These are phyloP conservation scores for Dactylellina haptotyla DNA, from an alignment of 2,329 filamentous ascomycete genomes.

Conservation along the genomic window DNA sequence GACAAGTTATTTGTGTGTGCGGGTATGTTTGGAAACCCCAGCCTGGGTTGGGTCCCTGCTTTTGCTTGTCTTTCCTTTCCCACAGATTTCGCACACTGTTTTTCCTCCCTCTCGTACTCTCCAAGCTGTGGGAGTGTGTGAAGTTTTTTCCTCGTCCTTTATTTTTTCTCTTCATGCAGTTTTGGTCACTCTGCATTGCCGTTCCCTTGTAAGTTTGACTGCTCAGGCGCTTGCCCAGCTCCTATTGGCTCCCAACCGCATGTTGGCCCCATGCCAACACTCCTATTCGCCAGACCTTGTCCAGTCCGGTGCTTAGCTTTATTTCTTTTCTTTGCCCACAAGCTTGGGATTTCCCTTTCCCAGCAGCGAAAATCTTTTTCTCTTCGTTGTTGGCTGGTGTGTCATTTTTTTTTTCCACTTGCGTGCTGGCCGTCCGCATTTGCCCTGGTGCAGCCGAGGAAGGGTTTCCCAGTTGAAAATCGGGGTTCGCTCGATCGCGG, in stretches of 20 bases:
- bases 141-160: not conserved
- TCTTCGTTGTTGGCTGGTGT: not conserved
- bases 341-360: conserved; percentile 38
- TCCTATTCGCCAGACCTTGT: conserved; percentile 27
- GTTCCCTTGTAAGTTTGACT: conserved; percentile 16
- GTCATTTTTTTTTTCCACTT: not conserved
- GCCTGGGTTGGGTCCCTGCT: conserved; percentile 9
- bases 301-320: conserved; percentile 3
- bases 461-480: conserved; percentile 20
- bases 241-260: conserved; percentile 15
- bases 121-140: not conserved
- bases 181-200: conserved; percentile 25
- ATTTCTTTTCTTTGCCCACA: conserved; percentile 6
- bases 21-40: conserved; percentile 9
- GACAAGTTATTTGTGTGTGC: conserved; percentile 24
- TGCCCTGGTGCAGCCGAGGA: conserved; percentile 39
- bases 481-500: conserved; percentile 33
- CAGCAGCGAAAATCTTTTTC: conserved; percentile 7
- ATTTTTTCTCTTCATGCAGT: conserved; percentile 17
- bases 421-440: conserved; percentile 27
- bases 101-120: not conserved
- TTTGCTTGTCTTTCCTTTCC: not conserved
- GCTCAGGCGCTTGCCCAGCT: conserved; percentile 28
- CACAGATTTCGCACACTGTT: too few relatives aligned
- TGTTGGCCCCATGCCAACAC: conserved; percentile 13